These are phyloP conservation scores for Sordariomycetes sp. DNA, from an alignment of 2,329 filamentous ascomycete genomes.

Conservation along the genomic window DNA sequence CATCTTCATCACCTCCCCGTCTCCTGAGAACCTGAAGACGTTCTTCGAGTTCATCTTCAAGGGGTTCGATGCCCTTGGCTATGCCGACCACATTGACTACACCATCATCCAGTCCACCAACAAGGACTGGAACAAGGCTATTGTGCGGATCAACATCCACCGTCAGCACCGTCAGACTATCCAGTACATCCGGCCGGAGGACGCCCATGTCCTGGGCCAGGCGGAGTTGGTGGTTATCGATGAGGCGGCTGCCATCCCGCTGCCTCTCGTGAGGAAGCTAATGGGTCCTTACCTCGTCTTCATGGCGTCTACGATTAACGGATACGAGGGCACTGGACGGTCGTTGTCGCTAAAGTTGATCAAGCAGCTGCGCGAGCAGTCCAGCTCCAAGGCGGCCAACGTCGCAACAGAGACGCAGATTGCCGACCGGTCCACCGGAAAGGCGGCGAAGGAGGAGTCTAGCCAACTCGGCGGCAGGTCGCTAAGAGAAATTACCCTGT, in stretches of 20 bases:
- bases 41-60: constrained; percentile 98
- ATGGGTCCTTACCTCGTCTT: constrained; percentile 97
- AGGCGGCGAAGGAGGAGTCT: constrained; percentile 49
- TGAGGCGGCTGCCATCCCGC: constrained; percentile 89
- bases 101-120: constrained; percentile 97
- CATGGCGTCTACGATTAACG: constrained; percentile 98
- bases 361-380: constrained; percentile 91
- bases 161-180: constrained; percentile 93
- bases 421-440: constrained; percentile 68
- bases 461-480: constrained; percentile 56
- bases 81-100: constrained; percentile 92
- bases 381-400: constrained; percentile 42
- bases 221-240: constrained; percentile 94
- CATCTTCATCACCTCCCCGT: constrained; percentile 97
- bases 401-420: constrained; percentile 48
- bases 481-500: constrained; percentile 80
- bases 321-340: constrained; percentile 92
- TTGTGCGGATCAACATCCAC: constrained; percentile 93
- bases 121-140: constrained; percentile 97
- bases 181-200: constrained; percentile 94
- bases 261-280: constrained; percentile 83
- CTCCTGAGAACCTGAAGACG: constrained; percentile 96
- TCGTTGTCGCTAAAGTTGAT: constrained; percentile 94
- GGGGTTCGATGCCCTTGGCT: constrained; percentile 87
- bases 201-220: constrained; percentile 87